Evolutionary conservation across 768 basidiomycete genomes (phyloP), one percentile per base, ranked within the genome.

Genomic region (Russula dissimulans): DNA sequence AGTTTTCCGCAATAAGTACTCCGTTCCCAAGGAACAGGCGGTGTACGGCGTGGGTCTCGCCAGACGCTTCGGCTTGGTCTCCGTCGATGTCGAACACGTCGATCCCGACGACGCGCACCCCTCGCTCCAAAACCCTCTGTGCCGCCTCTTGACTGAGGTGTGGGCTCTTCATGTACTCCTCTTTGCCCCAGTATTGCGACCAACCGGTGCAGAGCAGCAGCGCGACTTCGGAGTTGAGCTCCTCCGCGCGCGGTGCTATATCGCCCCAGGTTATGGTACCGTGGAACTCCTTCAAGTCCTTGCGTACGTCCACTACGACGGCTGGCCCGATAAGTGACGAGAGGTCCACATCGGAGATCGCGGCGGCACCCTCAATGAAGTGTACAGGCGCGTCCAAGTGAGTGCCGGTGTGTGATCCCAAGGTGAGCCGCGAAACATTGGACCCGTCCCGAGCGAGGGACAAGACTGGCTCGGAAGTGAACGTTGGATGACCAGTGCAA

Each of bases 341-440:
- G 8, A 87, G 75, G 10, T 80, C 77, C 49, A 89, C 75, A 53
- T 83, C 74, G 63, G 84, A 81, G 48, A 89, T 75, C 9, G 80
- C 80, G 46, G 72, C 71, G 5, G 84, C 86, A 32, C 78, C 73
- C 4, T 72, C 71, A 70, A 85, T 71, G 73, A 88, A 89, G 67
- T 91, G 89, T 52, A 78, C 82, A 0, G 89, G 89, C 1, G 87
- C 85, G 66, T 91, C 89, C 70, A 90, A 76, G 72, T 91, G 89
- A 3, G 89, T 90, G 48, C 88, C 89, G 1, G 84, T 84, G 67
- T 90, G 89, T 1, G 87, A 82, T 4, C 84, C 79, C 22, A 89
- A 66, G 31, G 78, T 73, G 51, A 91, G 71, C 0, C 74, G 67
- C 61, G 78, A 78, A 12, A 86, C 78, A 51, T 73, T 77, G 67